Evolutionary conservation across 169 alveolate species (phyloP), one percentile per base, ranked within the genome.

Genomic region (Perkinsus olseni): DNA sequence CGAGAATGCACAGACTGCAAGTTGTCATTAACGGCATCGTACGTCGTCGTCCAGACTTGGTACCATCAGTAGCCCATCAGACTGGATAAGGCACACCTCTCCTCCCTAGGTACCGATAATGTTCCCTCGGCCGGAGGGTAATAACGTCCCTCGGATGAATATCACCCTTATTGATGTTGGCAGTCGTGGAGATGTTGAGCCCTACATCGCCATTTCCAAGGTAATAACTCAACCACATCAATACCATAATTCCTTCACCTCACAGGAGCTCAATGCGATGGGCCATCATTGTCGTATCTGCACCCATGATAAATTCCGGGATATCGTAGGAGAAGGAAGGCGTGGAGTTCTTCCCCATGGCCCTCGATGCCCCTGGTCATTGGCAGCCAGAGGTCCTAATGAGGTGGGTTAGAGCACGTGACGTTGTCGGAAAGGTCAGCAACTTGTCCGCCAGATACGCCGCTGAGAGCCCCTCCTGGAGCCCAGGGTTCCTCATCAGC

Each of bases 151-250:
- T 4, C 0, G 62, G 37, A 31, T 91, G 62, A 91, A 91, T 11
- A 39, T 91, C 0, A 38, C 48, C 3, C 20, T 91, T 28, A 38
- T 91, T n/a, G 62, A 38, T 31, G 92, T 91, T n/a, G 92, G 92
- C 62, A 37, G 74, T 4, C 48, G 92, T 38, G 92, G 92, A 1
- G 92, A 91, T 40, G 92, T 91, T 10, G 74, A 91, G 37, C 92
- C 92, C 11, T 91, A 38, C 74, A 91, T 91, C 37, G 62, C 92
- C 38, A 31, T 91, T 38, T 38, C 92, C 13, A 37, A 91, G 92
- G 82, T 62, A 21, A 13, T 62, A 13, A 62, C 82, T 0, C 17
- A 6, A 13, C 17, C 34, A 13, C 17, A 21, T 28, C 37, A 8
- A 62, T 62, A 28, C 24, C 6, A 62, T 4, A 21, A 28, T 24